A percentile compares a stretch with the other conserved stretches of the same genome.
Conservation (phyloP, 108 stramenopile species). For the Schizochytrium sp. region DNA sequence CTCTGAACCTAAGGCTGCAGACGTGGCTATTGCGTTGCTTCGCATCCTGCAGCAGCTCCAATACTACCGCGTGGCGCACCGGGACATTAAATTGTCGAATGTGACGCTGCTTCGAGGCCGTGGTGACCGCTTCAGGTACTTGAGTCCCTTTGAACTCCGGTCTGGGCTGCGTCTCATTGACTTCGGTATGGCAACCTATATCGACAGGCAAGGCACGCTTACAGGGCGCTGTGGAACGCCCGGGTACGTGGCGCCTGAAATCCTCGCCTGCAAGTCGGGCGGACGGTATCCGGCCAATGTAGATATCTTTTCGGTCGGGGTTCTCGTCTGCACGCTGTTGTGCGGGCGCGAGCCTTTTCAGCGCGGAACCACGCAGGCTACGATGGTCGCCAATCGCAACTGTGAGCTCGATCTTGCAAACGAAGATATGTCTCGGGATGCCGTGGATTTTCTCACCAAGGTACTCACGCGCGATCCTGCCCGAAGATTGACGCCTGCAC, state of each 20-base stretch:
- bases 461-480: background rate
- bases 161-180: background rate
- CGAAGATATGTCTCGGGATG: background rate
- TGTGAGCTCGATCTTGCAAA: background rate
- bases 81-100: background rate
- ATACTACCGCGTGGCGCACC: background rate
- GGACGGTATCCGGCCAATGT: background rate
- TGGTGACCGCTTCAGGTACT: background rate
- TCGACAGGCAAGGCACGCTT: background rate
- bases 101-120: background rate
- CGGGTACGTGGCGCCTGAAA: background rate
- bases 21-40: background rate
- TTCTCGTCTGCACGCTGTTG: background rate
- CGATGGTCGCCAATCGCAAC: background rate
- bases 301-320: background rate
- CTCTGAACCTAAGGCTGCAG: background rate
- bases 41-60: background rate
- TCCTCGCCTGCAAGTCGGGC: background rate
- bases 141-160: background rate
- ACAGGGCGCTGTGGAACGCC: background rate
- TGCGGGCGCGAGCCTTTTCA: conserved; percentile 7
- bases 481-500: background rate
- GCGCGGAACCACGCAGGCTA: background rate
- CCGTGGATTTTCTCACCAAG: background rate
- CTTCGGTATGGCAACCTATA: background rate